Percentiles rank a stretch among this genome's conserved stretches.
Conservation (phyloP, 371 early-diverging fungal genomes). For the Phascolomyces articulosus region DNA sequence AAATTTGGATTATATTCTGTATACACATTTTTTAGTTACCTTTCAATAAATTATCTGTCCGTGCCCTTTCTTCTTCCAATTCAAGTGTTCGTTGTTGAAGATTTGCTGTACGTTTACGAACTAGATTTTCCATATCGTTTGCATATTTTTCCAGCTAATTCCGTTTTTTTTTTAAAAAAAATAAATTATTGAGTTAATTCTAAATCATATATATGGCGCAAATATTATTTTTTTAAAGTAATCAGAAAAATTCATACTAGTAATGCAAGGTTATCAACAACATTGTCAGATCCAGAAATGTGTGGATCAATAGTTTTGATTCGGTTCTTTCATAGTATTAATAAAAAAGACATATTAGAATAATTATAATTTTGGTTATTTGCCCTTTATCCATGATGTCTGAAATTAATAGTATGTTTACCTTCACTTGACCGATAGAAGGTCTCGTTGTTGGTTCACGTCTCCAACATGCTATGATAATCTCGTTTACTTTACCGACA, state of each 20-base stretch:
- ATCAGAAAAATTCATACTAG: conserved; percentile 25
- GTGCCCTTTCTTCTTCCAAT: conserved; percentile 50
- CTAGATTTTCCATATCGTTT: conserved; percentile 57
- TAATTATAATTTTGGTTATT: too few relatives aligned
- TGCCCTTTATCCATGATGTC: too few relatives aligned
- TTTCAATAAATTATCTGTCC: conserved; percentile 38
- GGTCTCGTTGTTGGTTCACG: conserved; percentile 35
- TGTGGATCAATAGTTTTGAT: conserved; percentile 51
- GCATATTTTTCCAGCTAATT: conserved; percentile 53
- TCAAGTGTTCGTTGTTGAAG: conserved; percentile 56
- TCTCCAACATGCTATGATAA: conserved; percentile 40
- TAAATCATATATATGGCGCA: too few relatives aligned
- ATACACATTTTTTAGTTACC: conserved; percentile 11
- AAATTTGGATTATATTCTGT: background rate
- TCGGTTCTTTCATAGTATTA: conserved; percentile 13
- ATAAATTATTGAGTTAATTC: too few relatives aligned
- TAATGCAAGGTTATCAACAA: conserved; percentile 53
- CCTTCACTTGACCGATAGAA: conserved; percentile 33
- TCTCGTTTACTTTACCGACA: conserved; percentile 38
- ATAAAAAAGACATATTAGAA: background rate
- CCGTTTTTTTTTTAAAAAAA: too few relatives aligned
- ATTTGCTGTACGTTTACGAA: conserved; percentile 48
- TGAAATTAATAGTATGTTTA: background rate
- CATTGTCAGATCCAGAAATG: conserved; percentile 40
- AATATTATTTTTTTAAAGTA: too few relatives aligned